Evolutionary conservation across 306 rosid genomes (phyloP), one percentile per base, ranked within the genome.

Genomic region (Leucaena leucocephala): DNA sequence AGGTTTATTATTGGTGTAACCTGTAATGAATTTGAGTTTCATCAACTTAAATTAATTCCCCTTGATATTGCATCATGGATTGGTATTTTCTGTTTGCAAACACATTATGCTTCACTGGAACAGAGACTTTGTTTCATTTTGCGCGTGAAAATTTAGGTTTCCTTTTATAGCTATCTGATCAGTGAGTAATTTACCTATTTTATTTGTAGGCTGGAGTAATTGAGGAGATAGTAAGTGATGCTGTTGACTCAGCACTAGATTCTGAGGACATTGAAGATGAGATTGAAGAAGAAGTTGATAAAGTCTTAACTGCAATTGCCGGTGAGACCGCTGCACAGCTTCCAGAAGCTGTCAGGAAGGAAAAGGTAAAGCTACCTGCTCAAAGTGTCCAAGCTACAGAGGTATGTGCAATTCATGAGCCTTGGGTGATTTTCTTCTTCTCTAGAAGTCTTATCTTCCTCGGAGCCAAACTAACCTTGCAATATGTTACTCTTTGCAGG

Each of bases 241-340:
- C 94, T 10, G 89, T 96, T 21, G 99, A 96, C 82, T 16, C 93
- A 0, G 94, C 98, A 35, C 82, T 96, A 27, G 99, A 96, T 79
- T 89, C 97, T 0, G 99, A 96, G 82, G 99, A 93, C 74, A 91
- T 93, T 55, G 99, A 93, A 81, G 98, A 96, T 46, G 99, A 95
- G 87, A 95, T 88, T 73, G 99, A 95, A 82, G 99, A 95, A 84
- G 99, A 95, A 80, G 98, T 96, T 21, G 99, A 96, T 44, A 96
- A 96, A 81, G 97, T 96, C 27, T 82, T 96, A 76, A 87, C 99
- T 3, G 97, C 87, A 36, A 83, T 96, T 81, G 98, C 99, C 2
- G 99, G 99, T 9, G 99, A 96, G 90, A 96, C 99, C 8, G 94
- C 98, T 1, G 91, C 96, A 35, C 85, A 93, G 85, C 99, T 96